Base-by-base conservation (phyloP, 75 land plant species). In the Sequoiadendron giganteum region DNA sequence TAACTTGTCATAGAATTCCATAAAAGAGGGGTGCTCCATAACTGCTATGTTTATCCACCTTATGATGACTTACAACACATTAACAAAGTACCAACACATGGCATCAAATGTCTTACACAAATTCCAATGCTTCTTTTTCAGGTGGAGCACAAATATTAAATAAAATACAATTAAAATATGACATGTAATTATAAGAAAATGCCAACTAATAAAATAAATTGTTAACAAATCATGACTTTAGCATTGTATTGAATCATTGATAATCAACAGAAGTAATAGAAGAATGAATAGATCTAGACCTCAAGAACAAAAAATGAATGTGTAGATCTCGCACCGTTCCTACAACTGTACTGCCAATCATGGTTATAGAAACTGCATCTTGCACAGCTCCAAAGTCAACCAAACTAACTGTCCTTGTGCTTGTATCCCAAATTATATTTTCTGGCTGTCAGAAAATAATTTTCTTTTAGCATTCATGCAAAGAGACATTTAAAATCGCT, bases 341-440 rank as follows among this genome's bases (percentile, higher is more conserved):
- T 45, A 92, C 93, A 83, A 92, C 93, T 48, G 93, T 92, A 86
- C 93, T 92, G 81, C 93, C 93, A 56, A 89, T 91, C 49, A 89
- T 52, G 83, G 93, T 91, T 40, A 84, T 84, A 38, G 93, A 92
- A 39, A 92, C 92, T 56, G 92, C 92, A 92, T 92, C 93, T 87
- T 92, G 93, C 21, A 92, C 93, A 73, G 93, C 93, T 39, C 93
- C 93, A 91, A 92, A 92, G 82, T 92, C 93, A 85, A 92, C 93
- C 81, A 92, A 48, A 77, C 89, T 91, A 70, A 92, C 90, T 49
- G 34, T 87, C 68, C 92, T 92, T 38, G 88, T 86, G 42, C 47
- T 88, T 85, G 85, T 86, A 78, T 92, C 93, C 88, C 89, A 79
- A 34, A 92, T 92, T 40, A 92, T 89, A 83, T 92, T 92, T 48